Percentiles rank a stretch among this genome's conserved stretches.
These are phyloP conservation scores for Sporothrix pseudoabietina DNA, from an alignment of 2,329 filamentous ascomycete species.

Conservation along the genomic window DNA sequence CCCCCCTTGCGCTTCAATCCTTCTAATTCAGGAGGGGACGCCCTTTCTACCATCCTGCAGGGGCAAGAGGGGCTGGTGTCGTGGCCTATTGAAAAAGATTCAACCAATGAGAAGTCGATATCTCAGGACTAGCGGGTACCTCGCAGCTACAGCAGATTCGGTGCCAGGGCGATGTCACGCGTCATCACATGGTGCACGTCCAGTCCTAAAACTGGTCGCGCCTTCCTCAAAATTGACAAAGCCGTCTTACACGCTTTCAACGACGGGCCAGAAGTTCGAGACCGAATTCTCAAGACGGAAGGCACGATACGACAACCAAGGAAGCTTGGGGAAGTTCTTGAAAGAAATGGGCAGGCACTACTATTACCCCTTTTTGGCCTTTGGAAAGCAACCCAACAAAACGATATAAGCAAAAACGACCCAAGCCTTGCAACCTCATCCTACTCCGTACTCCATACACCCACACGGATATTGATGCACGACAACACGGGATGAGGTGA, in stretches of 20 bases:
- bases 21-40: slow-evolving; percentile 2
- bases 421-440: neutral
- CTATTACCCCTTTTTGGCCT: neutral
- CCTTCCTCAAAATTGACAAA: neutral
- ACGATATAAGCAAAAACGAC: neutral
- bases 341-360: neutral
- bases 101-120: neutral
- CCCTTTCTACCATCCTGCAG: neutral
- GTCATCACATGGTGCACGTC: neutral
- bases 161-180: slow-evolving; percentile 11
- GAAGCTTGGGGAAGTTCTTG: neutral
- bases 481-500: neutral
- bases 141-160: neutral
- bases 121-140: neutral
- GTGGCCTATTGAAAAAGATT: neutral
- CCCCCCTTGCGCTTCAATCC: neutral
- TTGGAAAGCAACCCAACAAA: neutral
- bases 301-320: neutral
- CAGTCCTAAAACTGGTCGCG: neutral
- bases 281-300: slow-evolving; percentile 10
- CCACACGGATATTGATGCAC: neutral
- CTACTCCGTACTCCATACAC: too few species aligned
- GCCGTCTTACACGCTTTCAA: neutral
- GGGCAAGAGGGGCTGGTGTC: neutral
- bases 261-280: neutral